Conservation (phyloP, 148 eudicot species). For the Nepenthes mirabilis region DNA sequence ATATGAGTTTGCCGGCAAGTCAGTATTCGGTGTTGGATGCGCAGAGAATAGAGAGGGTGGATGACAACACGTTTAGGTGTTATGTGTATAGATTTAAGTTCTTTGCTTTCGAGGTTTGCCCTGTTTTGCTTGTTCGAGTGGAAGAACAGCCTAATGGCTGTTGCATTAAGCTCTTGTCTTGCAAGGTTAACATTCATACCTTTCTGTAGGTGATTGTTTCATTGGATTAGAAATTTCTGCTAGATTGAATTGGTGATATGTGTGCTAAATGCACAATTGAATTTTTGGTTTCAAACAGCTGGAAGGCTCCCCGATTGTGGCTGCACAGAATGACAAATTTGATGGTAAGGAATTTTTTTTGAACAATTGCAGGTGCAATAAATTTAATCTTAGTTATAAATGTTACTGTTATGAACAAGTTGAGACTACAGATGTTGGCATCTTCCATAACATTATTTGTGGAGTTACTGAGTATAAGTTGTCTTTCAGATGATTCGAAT, state of each 20-base stretch:
- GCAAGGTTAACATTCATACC: conserved; percentile 33
- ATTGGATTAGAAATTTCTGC: background rate
- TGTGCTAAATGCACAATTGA: background rate
- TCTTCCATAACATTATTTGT: too few species aligned
- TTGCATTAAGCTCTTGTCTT: conserved; percentile 69
- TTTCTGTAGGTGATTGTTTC: background rate
- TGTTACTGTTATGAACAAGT: too few species aligned
- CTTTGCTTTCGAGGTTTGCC: conserved; percentile 81
- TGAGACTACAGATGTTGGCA: too few species aligned
- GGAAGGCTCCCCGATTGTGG: conserved; percentile 86
- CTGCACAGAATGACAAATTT: conserved; percentile 80
- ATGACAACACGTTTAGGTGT: conserved; percentile 74
- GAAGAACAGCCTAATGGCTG: conserved; percentile 69
- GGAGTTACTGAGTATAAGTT: too few species aligned
- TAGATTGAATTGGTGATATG: background rate
- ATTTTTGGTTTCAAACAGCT: conserved; percentile 29
- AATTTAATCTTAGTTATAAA: background rate
- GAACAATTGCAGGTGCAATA: background rate
- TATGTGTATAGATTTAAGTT: conserved; percentile 72
- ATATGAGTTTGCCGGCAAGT: conserved; percentile 91
- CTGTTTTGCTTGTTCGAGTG: conserved; percentile 74
- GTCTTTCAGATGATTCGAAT: too few species aligned
- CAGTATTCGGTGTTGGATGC: conserved; percentile 95
- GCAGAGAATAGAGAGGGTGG: conserved; percentile 80
- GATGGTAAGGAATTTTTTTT: conserved; percentile 36